Percentiles rank a stretch among this genome's conserved stretches.
These are phyloP conservation scores for Colletotrichum endophyticum DNA, from an alignment of 2,329 filamentous ascomycete species.

Conservation along the genomic window DNA sequence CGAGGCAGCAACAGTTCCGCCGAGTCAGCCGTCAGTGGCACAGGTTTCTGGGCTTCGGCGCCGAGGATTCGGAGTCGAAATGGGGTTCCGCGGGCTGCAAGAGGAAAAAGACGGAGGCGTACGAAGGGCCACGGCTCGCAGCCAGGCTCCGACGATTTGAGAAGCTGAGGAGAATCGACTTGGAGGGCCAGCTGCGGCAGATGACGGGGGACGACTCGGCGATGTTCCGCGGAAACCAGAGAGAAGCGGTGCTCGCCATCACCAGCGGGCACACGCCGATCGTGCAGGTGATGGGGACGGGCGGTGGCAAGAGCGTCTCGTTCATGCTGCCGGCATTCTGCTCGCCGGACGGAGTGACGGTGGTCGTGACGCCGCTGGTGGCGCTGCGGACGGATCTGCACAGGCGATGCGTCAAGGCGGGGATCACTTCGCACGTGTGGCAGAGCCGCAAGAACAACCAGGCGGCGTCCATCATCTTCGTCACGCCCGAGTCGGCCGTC, in stretches of 20 bases:
- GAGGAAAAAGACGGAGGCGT: too few relatives aligned
- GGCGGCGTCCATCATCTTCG: neutral
- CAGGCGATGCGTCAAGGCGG: neutral
- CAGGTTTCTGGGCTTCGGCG: too few relatives aligned
- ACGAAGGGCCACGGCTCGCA: too few relatives aligned
- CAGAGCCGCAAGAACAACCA: neutral
- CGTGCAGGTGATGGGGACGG: constrained; percentile 17
- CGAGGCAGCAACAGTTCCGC: too few relatives aligned
- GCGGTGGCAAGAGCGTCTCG: constrained; percentile 23
- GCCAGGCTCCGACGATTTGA: too few relatives aligned
- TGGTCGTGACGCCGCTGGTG: constrained; percentile 16
- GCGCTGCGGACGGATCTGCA: constrained; percentile 12
- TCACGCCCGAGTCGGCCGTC: neutral
- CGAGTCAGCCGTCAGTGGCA: too few relatives aligned
- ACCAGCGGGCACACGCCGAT: constrained; percentile 8
- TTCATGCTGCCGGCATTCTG: constrained; percentile 23
- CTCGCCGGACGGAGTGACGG: neutral
- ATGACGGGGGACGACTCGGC: too few relatives aligned
- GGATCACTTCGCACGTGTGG: constrained; percentile 2
- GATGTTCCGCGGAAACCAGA: too few relatives aligned
- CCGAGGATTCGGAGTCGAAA: too few relatives aligned
- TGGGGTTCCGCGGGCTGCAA: too few relatives aligned
- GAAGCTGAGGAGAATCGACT: too few relatives aligned
- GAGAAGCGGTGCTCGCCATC: constrained; percentile 17
- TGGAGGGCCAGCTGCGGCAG: too few relatives aligned